Base-by-base conservation (phyloP, 768 basidiomycete genomes). In the Podaxis carcinomalis region DNA sequence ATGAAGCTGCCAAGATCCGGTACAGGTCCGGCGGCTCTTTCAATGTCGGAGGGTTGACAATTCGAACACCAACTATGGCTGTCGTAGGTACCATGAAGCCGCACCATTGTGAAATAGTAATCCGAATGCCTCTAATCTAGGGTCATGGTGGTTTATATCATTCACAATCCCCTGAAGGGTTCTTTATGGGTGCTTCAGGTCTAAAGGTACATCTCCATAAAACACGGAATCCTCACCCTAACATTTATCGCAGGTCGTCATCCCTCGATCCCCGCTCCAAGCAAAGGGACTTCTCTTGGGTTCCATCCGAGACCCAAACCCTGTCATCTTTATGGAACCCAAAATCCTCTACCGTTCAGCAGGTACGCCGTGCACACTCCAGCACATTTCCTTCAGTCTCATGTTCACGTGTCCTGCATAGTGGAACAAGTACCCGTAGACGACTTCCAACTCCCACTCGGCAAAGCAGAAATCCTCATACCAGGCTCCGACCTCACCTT, bases 271-370 rank as follows among this genome's bases (percentile, higher is more conserved):
- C 1, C 95, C 95, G 0, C 86, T 95, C 39, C 95, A 98, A 77
- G 94, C 93, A n/a, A 97, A 97, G 73, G 95, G 95, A 0, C 78
- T 98, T 1, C 77, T 98, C 4, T 79, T 97, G 7, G 83, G 86
- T 14, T 87, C 93, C 0, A 93, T 98, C 57, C 85, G 94, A 37
- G 95, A 98, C 68, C 92, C 93, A 0, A 95, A 95, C 68, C 95
- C 95, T 0, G 91, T 94, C 13, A 85, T 98, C 47, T 93, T 98
- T 73, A 92, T 98, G 88, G 95, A 98, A 72, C 95, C 95, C 49
- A 88, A 98, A 77, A 83, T 96, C 59, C 77, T 98, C 13, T 98
- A 98, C 71, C 88, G 95, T 53, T 95, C 94, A 49, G 85, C 95
- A 67, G 84, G 90, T 90, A 65, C 52, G 61, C 9, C 21, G 13